These are phyloP conservation scores for Dictyostelium firmibasis DNA, from an alignment of 78 protist species.

Conservation along the genomic window DNA sequence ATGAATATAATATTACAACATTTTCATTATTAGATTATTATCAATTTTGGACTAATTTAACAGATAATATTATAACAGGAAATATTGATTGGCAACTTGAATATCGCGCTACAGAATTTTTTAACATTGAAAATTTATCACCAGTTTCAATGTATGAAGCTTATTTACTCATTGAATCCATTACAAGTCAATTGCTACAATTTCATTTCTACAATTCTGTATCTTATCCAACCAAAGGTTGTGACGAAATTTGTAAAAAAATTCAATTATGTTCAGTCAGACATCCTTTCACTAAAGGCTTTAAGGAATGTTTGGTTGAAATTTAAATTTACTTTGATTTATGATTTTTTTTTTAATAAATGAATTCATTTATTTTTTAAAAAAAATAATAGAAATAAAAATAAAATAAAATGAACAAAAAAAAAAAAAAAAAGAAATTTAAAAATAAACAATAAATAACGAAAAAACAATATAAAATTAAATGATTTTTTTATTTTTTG, in stretches of 20 bases:
- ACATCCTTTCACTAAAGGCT: conserved; percentile 26
- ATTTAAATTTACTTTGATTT: too few relatives aligned
- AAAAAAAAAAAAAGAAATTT: too few relatives aligned
- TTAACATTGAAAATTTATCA: background rate
- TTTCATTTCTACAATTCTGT: conserved; percentile 28
- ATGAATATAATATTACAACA: background rate
- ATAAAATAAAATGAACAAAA: too few relatives aligned
- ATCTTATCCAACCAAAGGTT: conserved; percentile 16
- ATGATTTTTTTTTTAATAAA: too few relatives aligned
- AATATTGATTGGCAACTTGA: conserved; percentile 31
- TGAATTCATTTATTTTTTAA: too few relatives aligned
- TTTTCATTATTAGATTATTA: conserved; percentile 15
- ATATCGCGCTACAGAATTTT: conserved; percentile 31
- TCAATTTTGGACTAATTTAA: conserved; percentile 53
- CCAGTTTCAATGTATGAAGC: conserved; percentile 53
- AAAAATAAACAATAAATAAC: too few relatives aligned
- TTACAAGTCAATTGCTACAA: background rate
- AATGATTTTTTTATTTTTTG: too few relatives aligned
- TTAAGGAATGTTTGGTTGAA: conserved; percentile 1
- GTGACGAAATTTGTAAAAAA: conserved; percentile 25
- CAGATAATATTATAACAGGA: conserved; percentile 8
- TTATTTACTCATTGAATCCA: background rate
- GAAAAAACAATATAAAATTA: too few relatives aligned
- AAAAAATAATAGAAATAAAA: too few relatives aligned
- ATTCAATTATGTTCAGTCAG: conserved; percentile 31